Evolutionary conservation across 2,329 filamentous ascomycete species (phyloP).

Genomic region (Cytospora leucostoma): DNA sequence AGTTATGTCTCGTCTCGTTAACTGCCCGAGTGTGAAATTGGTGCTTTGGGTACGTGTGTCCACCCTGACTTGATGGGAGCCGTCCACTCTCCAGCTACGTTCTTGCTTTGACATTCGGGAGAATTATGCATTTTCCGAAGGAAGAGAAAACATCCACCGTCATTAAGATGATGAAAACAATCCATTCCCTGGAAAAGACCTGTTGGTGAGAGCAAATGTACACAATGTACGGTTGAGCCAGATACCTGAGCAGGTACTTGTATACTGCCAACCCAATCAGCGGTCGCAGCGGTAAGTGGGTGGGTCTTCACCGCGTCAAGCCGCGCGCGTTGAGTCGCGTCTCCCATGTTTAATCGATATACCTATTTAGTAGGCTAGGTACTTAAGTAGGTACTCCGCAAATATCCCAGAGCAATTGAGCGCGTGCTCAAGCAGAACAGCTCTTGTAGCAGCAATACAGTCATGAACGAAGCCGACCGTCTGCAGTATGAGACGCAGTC

Average conservation of each 20-base stretch:
- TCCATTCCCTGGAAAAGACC: no score
- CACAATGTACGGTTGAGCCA: no score
- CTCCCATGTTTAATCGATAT: neutral
- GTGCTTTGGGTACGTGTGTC: neutral
- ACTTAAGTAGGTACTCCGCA: neutral
- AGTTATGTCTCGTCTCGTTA: no score
- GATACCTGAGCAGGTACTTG: no score
- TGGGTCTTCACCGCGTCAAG: neutral
- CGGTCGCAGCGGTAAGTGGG: neutral
- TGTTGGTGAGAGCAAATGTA: no score
- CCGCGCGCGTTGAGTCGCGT: neutral
- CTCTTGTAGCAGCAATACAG: constrained; percentile 1
- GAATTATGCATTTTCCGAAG: no score
- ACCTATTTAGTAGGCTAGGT: no score
- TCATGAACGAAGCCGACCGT: constrained; percentile 51
- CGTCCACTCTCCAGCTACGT: no score
- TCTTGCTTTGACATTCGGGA: no score
- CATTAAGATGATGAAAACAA: no score
- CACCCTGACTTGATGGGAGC: no score
- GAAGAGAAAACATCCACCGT: no score
- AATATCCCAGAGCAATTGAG: neutral
- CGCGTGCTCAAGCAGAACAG: constrained; percentile 7
- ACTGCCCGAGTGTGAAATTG: neutral
- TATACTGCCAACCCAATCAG: neutral
- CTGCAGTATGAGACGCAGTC: constrained; percentile 52